Base-by-base conservation (phyloP, 192 early-diverging fungal genomes). In the Backusella circina region DNA sequence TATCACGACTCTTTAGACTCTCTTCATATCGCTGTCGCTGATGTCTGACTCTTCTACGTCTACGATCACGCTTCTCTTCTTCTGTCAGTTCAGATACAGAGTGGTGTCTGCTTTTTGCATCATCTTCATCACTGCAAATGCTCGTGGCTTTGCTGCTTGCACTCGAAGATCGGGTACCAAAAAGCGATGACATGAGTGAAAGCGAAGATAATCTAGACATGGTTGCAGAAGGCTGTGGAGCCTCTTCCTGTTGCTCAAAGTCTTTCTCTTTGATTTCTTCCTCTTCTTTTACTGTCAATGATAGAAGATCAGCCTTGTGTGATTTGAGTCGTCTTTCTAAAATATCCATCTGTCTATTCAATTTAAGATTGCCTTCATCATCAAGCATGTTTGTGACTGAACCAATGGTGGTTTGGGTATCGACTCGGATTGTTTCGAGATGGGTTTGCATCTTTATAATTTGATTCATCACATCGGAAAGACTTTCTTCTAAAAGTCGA, bases 191-290 rank as follows among this genome's bases (percentile, higher is more conserved):
- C 21, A 77, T 37, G 15, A 72, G 44, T 1, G 76, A 77, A 18
- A 78, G 15, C 9, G 77, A 78, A 5, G 77, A 73, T 21, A 73
- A 0, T 64, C 77, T 65, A 5, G 72, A 74, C 66, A 78, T 73
- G 16, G 65, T 35, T 23, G 54, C 30, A 28, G 74, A 31, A 21
- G 61, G 37, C 36, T 57, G 33, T 47, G 38, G 23, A 44, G 64
- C 12, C 44, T 39, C 36, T 18, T 23, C 37, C 39, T 61, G 18
- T 6, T 47, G 1, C 26, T 21, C 5, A 36, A 61, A 18, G 0
- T 38, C 21, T 44, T 47, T 28, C 15, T 8, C 9, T 15, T 44
- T 16, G 8, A 21, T 5, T 30, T 39, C 13, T 15, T 72, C 31
- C 13, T 28, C 26, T 64, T 2, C 5, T 18, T 18, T 28, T 13